Conservation (phyloP, 1,284 basidiomycete species). For the Sporisorium scitamineum region DNA sequence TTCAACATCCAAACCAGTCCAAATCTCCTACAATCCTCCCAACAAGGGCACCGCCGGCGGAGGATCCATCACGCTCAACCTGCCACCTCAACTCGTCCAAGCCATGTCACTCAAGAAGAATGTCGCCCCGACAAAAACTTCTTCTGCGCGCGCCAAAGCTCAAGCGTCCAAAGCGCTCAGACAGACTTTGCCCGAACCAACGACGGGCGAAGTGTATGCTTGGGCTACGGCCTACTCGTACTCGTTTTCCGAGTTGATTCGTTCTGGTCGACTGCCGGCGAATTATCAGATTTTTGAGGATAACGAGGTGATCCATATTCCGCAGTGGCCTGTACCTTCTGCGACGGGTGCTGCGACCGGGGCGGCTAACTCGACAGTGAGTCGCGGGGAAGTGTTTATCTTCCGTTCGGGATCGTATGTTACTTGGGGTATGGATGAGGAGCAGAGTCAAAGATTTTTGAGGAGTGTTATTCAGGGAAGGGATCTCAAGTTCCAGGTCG, state of each 20-base stretch:
- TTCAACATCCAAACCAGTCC: conserved; percentile 35
- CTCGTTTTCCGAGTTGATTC: conserved; percentile 55
- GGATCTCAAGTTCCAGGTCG: conserved; percentile 40
- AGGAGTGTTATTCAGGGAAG: conserved; percentile 54
- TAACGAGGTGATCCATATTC: conserved; percentile 65
- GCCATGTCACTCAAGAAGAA: conserved; percentile 46
- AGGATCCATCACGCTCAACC: conserved; percentile 47
- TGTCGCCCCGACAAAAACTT: conserved; percentile 30
- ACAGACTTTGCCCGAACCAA: conserved; percentile 40
- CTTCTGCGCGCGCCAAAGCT: conserved; percentile 47
- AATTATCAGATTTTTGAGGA: conserved; percentile 63
- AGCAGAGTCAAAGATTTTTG: conserved; percentile 56
- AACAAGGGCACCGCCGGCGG: conserved; percentile 34
- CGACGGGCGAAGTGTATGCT: conserved; percentile 57
- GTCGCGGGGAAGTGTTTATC: conserved; percentile 62
- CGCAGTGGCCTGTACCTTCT: conserved; percentile 53
- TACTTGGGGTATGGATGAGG: conserved; percentile 64
- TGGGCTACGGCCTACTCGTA: conserved; percentile 64
- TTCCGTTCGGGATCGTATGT: conserved; percentile 65
- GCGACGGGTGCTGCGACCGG: background rate
- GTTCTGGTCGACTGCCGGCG: conserved; percentile 50
- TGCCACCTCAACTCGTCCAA: conserved; percentile 40
- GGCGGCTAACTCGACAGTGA: background rate
- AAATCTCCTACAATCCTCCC: conserved; percentile 40
- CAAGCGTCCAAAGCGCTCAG: conserved; percentile 46